Evolutionary conservation across 1,284 basidiomycete species (phyloP).

Genomic region (Boletus hoseneyae): DNA sequence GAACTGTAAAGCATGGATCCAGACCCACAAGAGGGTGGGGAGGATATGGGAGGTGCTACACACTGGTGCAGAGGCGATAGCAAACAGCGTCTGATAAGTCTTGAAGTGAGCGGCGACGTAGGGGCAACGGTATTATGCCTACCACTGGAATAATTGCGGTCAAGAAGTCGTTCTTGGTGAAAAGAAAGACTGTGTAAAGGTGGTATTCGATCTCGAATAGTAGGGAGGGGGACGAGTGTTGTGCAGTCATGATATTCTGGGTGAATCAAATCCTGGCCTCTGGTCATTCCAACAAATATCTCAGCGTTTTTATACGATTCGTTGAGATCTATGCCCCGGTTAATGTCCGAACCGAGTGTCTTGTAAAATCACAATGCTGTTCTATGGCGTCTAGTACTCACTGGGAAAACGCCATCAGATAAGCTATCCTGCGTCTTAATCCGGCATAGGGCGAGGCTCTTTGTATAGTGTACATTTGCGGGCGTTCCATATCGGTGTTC

Average conservation of each 20-base stretch:
- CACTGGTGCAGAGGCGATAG: conserved; percentile 34
- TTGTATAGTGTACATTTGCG: neutral
- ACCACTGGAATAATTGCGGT: conserved; percentile 41
- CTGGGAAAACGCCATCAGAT: neutral
- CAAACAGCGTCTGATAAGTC: conserved; percentile 35
- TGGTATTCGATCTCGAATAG: conserved; percentile 23
- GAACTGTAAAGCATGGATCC: conserved; percentile 42
- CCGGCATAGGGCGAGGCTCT: neutral
- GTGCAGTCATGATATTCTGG: conserved; percentile 14
- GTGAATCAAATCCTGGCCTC: neutral
- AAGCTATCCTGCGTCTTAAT: neutral
- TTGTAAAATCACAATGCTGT: neutral
- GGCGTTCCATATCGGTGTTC: neutral
- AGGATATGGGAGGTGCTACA: conserved; percentile 19
- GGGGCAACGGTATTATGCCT: conserved; percentile 5
- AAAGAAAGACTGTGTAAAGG: conserved; percentile 36
- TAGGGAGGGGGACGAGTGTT: neutral
- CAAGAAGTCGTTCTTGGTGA: conserved; percentile 41
- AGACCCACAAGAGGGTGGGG: conserved; percentile 39
- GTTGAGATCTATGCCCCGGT: neutral
- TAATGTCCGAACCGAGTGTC: neutral
- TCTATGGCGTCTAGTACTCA: neutral
- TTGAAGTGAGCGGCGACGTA: conserved; percentile 2
- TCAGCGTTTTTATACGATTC: conserved; percentile 11
- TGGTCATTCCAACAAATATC: neutral